Evolutionary conservation across 768 basidiomycete genomes (phyloP).

Genomic region (Mycena haematopus): DNA sequence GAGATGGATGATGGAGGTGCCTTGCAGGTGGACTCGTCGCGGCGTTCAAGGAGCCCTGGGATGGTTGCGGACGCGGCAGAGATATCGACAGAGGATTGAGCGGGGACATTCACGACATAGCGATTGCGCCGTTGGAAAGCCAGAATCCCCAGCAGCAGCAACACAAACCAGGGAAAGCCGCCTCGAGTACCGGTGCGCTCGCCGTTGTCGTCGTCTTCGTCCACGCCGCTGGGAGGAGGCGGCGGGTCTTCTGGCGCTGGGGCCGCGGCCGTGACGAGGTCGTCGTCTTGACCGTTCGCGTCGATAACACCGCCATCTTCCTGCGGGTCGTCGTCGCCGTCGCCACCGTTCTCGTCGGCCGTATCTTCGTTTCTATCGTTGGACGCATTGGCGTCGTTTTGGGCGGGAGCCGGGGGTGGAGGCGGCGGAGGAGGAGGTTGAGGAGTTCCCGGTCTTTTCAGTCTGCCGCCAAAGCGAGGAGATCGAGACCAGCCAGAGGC

Average conservation of each 20-base stretch:
- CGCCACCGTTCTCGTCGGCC: background rate
- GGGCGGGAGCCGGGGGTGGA: background rate
- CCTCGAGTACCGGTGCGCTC: background rate
- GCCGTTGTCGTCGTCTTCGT: background rate
- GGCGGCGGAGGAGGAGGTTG: background rate
- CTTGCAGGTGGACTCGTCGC: background rate
- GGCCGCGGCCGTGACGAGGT: background rate
- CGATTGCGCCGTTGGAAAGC: no score
- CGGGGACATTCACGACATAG: no score
- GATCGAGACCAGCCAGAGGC: background rate
- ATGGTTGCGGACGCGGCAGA: background rate
- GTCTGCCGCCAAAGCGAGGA: background rate
- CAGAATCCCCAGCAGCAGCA: no score
- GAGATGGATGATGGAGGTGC: background rate
- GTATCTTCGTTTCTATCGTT: background rate
- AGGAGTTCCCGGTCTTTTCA: background rate
- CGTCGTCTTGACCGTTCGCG: background rate
- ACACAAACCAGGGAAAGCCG: background rate
- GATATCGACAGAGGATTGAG: no score
- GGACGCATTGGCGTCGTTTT: no score
- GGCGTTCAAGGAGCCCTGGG: background rate
- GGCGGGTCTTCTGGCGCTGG: slow-evolving; percentile 15
- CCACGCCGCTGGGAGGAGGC: slow-evolving; percentile 1
- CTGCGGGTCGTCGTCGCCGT: slow-evolving; percentile 1
- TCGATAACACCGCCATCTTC: background rate